Evolutionary conservation across 148 eudicot genomes (phyloP).

Genomic region (Camellia granthamiana): DNA sequence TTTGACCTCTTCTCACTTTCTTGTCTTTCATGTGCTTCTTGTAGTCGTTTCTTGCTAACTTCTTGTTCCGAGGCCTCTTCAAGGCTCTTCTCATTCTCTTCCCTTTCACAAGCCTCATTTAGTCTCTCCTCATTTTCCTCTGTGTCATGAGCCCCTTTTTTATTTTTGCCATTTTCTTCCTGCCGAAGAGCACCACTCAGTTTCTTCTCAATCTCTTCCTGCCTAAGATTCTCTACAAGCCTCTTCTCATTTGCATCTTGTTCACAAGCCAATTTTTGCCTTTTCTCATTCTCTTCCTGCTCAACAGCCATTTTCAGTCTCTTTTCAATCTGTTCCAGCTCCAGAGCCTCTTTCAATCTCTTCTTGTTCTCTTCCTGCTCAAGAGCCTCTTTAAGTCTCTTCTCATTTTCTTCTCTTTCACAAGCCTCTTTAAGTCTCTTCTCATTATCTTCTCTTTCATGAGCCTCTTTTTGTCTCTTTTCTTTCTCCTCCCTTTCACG

Average conservation of each 20-base stretch:
- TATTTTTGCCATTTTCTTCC: constrained; percentile 12
- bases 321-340: constrained; percentile 16
- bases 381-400: constrained; percentile 10
- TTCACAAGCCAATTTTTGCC: neutral
- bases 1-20: constrained; percentile 25
- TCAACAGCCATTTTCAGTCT: constrained; percentile 2
- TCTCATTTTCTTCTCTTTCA: constrained; percentile 28
- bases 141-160: constrained; percentile 22
- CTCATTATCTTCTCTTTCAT: constrained; percentile 23
- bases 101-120: constrained; percentile 21
- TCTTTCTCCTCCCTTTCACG: constrained; percentile 27
- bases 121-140: constrained; percentile 24
- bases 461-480: constrained; percentile 26
- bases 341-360: constrained; percentile 4
- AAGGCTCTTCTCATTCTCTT: constrained; percentile 23
- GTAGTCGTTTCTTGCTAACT: constrained; percentile 19
- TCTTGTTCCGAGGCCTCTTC: constrained; percentile 22
- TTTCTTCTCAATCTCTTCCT: constrained; percentile 30
- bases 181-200: constrained; percentile 19
- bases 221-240: constrained; percentile 35
- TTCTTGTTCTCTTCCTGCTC: constrained; percentile 19
- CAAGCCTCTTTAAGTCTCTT: constrained; percentile 23
- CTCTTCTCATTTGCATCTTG: constrained; percentile 16
- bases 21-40: constrained; percentile 26
- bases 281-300: constrained; percentile 17